A percentile compares a stretch with the other conserved stretches of the same genome.
phyloP scores from a whole-genome alignment of 2,329 filamentous ascomycete species.

The Exophiala phaeomuriformis region DNA sequence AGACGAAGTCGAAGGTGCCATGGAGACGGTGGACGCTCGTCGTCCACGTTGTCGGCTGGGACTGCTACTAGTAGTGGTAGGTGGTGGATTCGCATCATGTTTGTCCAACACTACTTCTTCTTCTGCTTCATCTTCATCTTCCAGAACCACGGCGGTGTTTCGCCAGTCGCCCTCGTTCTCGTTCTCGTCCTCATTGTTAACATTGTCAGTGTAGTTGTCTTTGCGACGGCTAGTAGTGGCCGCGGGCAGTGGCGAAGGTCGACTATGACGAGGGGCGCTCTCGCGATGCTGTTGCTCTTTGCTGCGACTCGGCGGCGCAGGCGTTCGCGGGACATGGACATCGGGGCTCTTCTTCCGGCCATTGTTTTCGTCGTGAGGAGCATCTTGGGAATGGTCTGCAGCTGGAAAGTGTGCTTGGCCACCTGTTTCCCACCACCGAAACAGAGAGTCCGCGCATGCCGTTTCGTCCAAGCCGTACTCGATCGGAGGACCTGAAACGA shows the following conservation, averaged over 20 bases:
- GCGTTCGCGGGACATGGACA: too few species aligned
- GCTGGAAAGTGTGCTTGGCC: constrained; percentile 27
- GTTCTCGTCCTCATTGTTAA: constrained; percentile 6
- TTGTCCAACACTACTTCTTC: neutral
- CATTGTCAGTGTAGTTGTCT: constrained; percentile 13
- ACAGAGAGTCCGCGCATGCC: constrained; percentile 32
- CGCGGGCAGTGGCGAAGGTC: neutral
- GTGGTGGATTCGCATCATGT: neutral
- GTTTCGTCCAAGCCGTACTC: constrained; percentile 36
- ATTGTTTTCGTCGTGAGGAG: neutral
- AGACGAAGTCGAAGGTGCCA: constrained; percentile 1
- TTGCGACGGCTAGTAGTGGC: constrained; percentile 5
- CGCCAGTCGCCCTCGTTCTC: neutral
- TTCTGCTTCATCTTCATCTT: neutral
- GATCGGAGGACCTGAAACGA: constrained; percentile 35
- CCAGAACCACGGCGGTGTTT: neutral
- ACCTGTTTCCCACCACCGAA: constrained; percentile 37
- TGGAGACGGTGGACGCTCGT: constrained; percentile 13
- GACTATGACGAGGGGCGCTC: too few species aligned
- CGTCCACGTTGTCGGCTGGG: constrained; percentile 4
- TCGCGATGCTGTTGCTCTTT: too few species aligned
- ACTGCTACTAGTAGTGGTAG: neutral
- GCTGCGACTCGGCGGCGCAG: too few species aligned
- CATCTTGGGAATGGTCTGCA: neutral
- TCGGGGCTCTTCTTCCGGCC: too few species aligned